Percentiles rank a stretch among this genome's conserved stretches.
phyloP scores from a whole-genome alignment of 345 rosid species.

The Eucalyptus camaldulensis region DNA sequence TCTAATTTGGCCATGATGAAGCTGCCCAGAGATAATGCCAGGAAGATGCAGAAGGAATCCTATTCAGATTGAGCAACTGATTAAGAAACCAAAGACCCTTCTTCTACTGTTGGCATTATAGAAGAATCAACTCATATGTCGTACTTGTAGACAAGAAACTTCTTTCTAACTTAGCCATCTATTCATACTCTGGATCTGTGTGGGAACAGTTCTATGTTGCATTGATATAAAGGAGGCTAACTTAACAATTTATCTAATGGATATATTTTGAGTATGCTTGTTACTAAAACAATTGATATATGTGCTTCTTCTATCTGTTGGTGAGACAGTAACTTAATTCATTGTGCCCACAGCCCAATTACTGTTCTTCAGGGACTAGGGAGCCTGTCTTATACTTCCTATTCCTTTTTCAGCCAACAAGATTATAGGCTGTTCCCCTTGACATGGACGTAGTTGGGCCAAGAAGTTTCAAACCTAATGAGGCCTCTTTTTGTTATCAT shows the following conservation, averaged over 20 bases:
- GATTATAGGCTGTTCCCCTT: background rate
- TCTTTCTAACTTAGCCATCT: background rate
- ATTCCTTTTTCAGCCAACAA: background rate
- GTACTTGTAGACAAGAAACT: background rate
- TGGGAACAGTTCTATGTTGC: background rate
- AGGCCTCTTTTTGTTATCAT: background rate
- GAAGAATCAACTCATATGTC: background rate
- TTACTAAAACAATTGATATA: background rate
- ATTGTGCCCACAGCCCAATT: background rate
- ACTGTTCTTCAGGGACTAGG: background rate
- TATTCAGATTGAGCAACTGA: background rate
- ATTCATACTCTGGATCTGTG: background rate
- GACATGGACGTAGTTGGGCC: background rate
- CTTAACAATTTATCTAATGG: background rate
- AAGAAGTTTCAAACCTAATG: background rate
- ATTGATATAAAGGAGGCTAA: background rate
- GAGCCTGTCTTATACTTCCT: background rate
- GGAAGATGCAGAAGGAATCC: background rate
- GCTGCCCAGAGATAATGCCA: background rate
- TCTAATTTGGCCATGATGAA: background rate
- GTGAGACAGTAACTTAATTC: background rate
- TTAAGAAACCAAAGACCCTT: background rate
- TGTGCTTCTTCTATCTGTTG: background rate
- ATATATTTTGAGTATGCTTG: background rate
- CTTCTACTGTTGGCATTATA: background rate